These are phyloP conservation scores for Solanum chacoense DNA, from an alignment of 305 asterid genomes.

Conservation along the genomic window DNA sequence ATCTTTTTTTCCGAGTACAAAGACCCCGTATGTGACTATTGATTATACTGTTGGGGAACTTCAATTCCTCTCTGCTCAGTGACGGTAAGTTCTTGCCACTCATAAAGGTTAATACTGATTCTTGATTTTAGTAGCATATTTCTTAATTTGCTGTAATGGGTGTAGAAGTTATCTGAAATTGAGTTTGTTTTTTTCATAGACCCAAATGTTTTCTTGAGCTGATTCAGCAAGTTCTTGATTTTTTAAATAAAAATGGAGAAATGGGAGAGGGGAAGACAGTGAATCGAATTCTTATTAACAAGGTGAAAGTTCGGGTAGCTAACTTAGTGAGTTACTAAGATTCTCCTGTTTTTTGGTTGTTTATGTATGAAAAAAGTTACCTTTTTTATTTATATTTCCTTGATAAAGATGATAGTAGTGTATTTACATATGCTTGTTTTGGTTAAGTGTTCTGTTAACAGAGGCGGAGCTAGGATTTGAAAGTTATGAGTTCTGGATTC, in stretches of 20 bases:
- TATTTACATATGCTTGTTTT: not conserved
- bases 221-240: not conserved
- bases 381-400: not conserved
- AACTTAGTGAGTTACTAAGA: not conserved
- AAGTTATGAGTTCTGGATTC: not conserved
- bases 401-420: not conserved
- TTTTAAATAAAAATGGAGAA: not conserved
- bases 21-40: not conserved
- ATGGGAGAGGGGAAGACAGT: not conserved
- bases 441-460: not conserved
- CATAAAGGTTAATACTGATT: not conserved
- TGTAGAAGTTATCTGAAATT: not conserved
- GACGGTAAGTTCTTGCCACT: not conserved
- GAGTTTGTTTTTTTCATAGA: not conserved
- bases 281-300: not conserved
- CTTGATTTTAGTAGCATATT: not conserved
- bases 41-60: not conserved
- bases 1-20: not conserved
- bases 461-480: not conserved
- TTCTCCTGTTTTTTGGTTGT: not conserved
- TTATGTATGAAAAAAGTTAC: not conserved
- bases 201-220: not conserved
- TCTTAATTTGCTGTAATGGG: not conserved
- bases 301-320: not conserved
- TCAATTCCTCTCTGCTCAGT: not conserved